Evolutionary conservation across 1,284 basidiomycete species (phyloP), one percentile per base, ranked within the genome.

Genomic region (Bjerkandera adusta): DNA sequence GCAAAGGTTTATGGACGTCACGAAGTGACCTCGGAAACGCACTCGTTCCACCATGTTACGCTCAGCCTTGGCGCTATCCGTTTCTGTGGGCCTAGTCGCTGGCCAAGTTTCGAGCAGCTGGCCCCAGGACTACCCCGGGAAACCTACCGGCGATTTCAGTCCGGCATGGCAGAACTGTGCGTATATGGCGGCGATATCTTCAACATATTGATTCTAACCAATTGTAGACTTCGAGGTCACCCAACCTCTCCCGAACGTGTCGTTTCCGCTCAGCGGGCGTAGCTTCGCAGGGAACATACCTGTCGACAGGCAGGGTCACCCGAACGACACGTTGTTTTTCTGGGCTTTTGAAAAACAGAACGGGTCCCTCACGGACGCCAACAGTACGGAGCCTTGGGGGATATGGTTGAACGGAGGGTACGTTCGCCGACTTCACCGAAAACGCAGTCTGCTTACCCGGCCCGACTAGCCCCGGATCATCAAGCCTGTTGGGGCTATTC

Each of bases 381-480:
- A 57, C 13, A 50, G 54, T 21, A 53, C 57, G 32, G 68, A 76
- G 33, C 85, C 86, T 2, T 88, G 85, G 85, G 76, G 76, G 7
- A 83, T 88, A 38, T 89, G 84, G 84, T 60, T 89, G 21, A 86
- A 87, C 54, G 84, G 84, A 73, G 82, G 61, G 53, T n/a, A n/a
- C n/a, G n/a, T n/a, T n/a, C n/a, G n/a, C n/a, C n/a, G n/a, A n/a
- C n/a, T n/a, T n/a, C n/a, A n/a, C n/a, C n/a, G n/a, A n/a, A n/a
- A n/a, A n/a, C n/a, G n/a, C n/a, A n/a, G n/a, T n/a, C n/a, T n/a
- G n/a, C n/a, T n/a, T n/a, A n/a, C n/a, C n/a, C n/a, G n/a, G n/a
- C n/a, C n/a, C n/a, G n/a, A n/a, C n/a, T 33, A 54, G 49, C 18
- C 85, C 85, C 12, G 85, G 85, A 22, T 78, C 83, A 5, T 87